Percentiles rank a stretch among this genome's conserved stretches.
These are phyloP conservation scores for Priceomyces haplophilus DNA, from an alignment of 805 yeast species.

Conservation along the genomic window DNA sequence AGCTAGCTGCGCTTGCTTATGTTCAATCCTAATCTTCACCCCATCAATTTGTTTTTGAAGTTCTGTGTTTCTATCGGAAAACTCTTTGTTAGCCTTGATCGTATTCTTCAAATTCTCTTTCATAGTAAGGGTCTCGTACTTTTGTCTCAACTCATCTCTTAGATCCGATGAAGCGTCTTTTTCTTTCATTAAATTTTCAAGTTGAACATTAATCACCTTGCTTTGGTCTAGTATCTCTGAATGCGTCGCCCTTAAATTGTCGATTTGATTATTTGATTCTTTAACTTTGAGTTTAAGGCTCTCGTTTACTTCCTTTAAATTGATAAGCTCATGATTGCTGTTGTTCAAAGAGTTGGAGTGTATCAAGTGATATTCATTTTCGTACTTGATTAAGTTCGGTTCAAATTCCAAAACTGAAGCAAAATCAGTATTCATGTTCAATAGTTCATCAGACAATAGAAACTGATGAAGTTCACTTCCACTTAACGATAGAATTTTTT, in stretches of 20 bases:
- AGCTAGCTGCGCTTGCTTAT: slow-evolving; percentile 24
- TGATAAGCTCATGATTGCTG: slow-evolving; percentile 36
- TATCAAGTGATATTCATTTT: slow-evolving; percentile 37
- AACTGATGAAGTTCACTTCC: slow-evolving; percentile 26
- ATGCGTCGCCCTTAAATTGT: slow-evolving; percentile 32
- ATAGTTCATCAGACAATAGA: slow-evolving; percentile 16
- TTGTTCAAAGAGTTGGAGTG: slow-evolving; percentile 37
- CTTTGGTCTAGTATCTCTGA: slow-evolving; percentile 35
- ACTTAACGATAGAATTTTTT: slow-evolving; percentile 14
- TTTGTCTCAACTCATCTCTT: slow-evolving; percentile 17
- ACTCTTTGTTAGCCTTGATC: slow-evolving; percentile 40
- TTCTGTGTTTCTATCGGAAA: slow-evolving; percentile 29
- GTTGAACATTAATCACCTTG: slow-evolving; percentile 20
- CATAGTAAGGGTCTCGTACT: slow-evolving; percentile 34
- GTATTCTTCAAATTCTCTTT: slow-evolving; percentile 37
- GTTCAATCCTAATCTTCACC: slow-evolving; percentile 23
- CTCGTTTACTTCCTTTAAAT: slow-evolving; percentile 36
- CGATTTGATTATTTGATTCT: slow-evolving; percentile 26
- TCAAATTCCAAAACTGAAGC: slow-evolving; percentile 13
- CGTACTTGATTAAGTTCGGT: slow-evolving; percentile 30
- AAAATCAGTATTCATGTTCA: slow-evolving; percentile 5
- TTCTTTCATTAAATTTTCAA: slow-evolving; percentile 17
- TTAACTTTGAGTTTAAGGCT: slow-evolving; percentile 26
- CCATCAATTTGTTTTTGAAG: slow-evolving; percentile 32
- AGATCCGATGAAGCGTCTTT: slow-evolving; percentile 15